Base-by-base conservation (phyloP, 2,329 filamentous ascomycete genomes). In the Sporothrix phasma region DNA sequence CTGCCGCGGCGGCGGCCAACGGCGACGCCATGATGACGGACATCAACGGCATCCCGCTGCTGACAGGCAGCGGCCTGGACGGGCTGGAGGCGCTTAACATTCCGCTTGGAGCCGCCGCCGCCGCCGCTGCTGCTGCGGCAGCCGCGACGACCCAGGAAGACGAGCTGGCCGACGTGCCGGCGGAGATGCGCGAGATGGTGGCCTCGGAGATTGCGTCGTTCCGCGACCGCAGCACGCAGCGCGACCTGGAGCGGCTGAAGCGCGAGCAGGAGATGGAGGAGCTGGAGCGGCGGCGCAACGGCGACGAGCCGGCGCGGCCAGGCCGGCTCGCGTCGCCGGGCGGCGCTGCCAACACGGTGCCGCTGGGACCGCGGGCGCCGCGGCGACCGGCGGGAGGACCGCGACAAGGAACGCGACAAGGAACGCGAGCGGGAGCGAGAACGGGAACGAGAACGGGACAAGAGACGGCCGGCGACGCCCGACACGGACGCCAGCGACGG, bases 101-200 rank as follows among this genome's bases (percentile, higher is more conserved):
- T 65, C 88, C 92, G 3, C 81, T 96, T 15, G 29, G 11, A 6
- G 29, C 22, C 17, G 13, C 31, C 1, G 54, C 54, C 24, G 51
- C n/a, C 1, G 26, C 51, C 4, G 54, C 34, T 2, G 39, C n/a
- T 0, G 34, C 41, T 5, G 39, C 26, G 4, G 29, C 34, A 3
- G 26, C 41, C 5, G 19, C n/a, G n/a, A 34, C 10, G n/a, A n/a
- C 26, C 59, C 84, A 89, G 61, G 94, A 99, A 67, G 95, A 99
- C 72, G 94, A 99, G 72, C 80, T 99, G 34, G 88, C 92, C 22
- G 94, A 99, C 71, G 97, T 99, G 56, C 94, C 94, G 0, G 88
- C 90, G 0, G 94, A 97, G 73, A 95, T 96, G 91, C 87, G 94
- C 26, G 94, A 96, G 73, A 92, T 91, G 0, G 94, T 99, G 17